phyloP scores from a whole-genome alignment of 2,329 filamentous ascomycete species.

The Microdochium nivale region DNA sequence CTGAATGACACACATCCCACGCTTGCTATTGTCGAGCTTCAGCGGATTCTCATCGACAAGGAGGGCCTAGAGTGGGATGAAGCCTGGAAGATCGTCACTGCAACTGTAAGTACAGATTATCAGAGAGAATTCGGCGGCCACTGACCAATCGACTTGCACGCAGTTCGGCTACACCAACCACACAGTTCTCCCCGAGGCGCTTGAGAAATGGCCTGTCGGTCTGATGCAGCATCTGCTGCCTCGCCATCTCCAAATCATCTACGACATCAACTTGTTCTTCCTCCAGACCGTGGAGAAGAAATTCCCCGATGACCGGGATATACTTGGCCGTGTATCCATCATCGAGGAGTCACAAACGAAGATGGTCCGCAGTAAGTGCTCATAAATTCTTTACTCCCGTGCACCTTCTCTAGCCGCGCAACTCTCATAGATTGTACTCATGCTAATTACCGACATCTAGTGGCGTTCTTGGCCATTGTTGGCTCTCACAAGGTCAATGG shows the following conservation, averaged over 20 bases:
- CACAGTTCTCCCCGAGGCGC: slow-evolving; percentile 89
- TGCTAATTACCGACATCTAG: not conserved
- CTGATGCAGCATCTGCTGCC: slow-evolving; percentile 88
- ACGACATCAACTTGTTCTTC: slow-evolving; percentile 95
- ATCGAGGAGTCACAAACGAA: slow-evolving; percentile 96
- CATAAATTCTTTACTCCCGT: not conserved
- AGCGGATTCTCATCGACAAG: slow-evolving; percentile 81
- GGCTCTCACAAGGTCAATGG: slow-evolving; percentile 99
- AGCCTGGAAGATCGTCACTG: slow-evolving; percentile 74
- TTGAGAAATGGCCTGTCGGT: slow-evolving; percentile 97
- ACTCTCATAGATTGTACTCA: too few relatives aligned
- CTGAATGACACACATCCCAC: slow-evolving; percentile 98
- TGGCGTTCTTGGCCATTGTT: slow-evolving; percentile 91
- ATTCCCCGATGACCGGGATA: slow-evolving; percentile 82
- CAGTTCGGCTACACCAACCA: slow-evolving; percentile 96
- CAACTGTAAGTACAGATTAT: slow-evolving; percentile 41
- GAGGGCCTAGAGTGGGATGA: slow-evolving; percentile 91
- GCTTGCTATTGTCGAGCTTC: slow-evolving; percentile 88
- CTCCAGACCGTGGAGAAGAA: slow-evolving; percentile 81
- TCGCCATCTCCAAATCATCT: slow-evolving; percentile 93
- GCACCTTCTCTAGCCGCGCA: not conserved
- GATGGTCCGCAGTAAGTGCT: slow-evolving; percentile 66
- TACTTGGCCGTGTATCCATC: slow-evolving; percentile 83
- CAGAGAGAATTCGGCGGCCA: not conserved
- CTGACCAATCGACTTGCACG: slow-evolving; percentile 2